Evolutionary conservation across 2,329 filamentous ascomycete species (phyloP).

Genomic region (Diaporthe capsici): DNA sequence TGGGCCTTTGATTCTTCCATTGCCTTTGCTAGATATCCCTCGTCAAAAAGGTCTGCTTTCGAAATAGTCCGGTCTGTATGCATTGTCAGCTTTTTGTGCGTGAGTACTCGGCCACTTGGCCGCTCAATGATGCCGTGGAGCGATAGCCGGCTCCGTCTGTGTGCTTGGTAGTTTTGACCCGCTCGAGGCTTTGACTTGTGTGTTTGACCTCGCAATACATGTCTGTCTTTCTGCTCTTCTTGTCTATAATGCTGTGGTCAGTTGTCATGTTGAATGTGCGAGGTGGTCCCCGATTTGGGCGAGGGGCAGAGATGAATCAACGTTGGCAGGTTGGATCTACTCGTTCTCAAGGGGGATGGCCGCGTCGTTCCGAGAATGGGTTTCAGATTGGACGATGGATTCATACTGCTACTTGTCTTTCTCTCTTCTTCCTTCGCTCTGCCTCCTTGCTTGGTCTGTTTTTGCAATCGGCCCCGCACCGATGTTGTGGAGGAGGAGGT

Average conservation of each 20-base stretch:
- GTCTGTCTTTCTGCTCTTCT: no score
- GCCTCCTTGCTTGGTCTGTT: background rate
- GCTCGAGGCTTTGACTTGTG: background rate
- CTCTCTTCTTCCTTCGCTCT: no score
- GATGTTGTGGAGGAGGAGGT: background rate
- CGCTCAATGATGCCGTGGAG: background rate
- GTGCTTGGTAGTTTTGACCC: background rate
- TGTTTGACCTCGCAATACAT: background rate
- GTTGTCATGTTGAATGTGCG: background rate
- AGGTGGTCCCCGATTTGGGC: background rate
- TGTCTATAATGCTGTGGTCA: background rate
- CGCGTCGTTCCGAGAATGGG: background rate
- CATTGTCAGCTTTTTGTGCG: background rate
- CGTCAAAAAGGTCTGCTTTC: slow-evolving; percentile 7
- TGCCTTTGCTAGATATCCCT: slow-evolving; percentile 28
- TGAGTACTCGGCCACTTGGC: background rate
- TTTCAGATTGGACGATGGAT: background rate
- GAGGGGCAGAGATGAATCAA: background rate
- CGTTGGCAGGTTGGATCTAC: background rate
- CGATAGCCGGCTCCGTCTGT: background rate
- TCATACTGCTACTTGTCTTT: background rate
- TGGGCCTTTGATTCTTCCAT: slow-evolving; percentile 1
- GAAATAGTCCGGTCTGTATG: background rate
- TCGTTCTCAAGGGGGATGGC: background rate
- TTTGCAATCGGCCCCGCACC: background rate